phyloP scores from a whole-genome alignment of 805 yeast species.

The Zygotorulaspora chibaensis region DNA sequence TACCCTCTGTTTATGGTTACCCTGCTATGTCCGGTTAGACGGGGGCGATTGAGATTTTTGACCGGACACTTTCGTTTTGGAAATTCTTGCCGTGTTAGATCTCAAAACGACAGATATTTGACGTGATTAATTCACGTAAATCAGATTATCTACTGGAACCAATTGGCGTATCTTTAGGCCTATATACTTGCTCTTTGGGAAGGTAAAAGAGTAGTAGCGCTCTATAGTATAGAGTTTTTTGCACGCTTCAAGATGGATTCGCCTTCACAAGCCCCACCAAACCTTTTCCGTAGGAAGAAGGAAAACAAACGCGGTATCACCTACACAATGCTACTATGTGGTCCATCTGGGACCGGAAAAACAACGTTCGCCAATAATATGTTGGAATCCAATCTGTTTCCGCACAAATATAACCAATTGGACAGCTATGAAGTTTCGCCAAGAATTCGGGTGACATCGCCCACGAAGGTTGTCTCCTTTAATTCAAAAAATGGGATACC shows the following conservation, averaged over 20 bases:
- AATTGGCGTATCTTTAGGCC: not conserved
- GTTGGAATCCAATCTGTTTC: conserved; percentile 56
- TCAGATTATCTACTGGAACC: not conserved
- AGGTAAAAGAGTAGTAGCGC: not conserved
- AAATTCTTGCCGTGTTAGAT: not conserved
- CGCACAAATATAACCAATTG: conserved; percentile 50
- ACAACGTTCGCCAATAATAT: conserved; percentile 69
- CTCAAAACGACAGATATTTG: not conserved
- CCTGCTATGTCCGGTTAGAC: not conserved
- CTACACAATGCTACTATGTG: conserved; percentile 69
- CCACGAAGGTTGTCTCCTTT: conserved; percentile 45
- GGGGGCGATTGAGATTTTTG: not conserved
- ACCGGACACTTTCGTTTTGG: not conserved
- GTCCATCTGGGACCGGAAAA: conserved; percentile 73
- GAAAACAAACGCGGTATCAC: conserved; percentile 70
- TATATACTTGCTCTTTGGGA: not conserved
- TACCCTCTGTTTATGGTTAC: too few relatives aligned
- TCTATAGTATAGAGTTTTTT: too few relatives aligned
- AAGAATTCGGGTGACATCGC: conserved; percentile 27
- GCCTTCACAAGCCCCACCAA: conserved; percentile 20
- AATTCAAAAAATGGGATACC: conserved; percentile 59
- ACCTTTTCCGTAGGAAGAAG: conserved; percentile 47
- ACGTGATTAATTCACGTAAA: not conserved
- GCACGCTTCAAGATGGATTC: conserved; percentile 3
- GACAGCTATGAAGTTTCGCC: conserved; percentile 22